Evolutionary conservation across 495 filamentous ascomycete species (phyloP).

Genomic region (Viridothelium virens): DNA sequence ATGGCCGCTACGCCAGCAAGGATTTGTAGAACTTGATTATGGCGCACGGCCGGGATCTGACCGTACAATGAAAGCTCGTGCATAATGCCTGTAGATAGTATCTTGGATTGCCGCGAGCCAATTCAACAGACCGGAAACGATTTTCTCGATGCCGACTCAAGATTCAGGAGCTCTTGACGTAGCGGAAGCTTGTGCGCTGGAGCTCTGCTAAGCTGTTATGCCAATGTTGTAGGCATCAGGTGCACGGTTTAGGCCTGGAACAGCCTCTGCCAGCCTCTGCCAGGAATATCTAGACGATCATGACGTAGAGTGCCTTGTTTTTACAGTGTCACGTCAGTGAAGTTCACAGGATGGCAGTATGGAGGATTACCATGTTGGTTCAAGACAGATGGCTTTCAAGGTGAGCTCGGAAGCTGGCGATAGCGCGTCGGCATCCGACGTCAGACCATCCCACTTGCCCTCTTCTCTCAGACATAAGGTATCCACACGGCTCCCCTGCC

Average conservation of each 20-base stretch:
- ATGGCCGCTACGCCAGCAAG: slow-evolving; percentile 60
- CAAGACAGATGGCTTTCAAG: neutral
- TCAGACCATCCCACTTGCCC: neutral
- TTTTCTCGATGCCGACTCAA: neutral
- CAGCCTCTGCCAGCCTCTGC: neutral
- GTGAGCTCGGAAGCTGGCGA: neutral
- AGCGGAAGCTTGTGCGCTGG: neutral
- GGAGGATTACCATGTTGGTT: neutral
- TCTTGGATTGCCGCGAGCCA: neutral
- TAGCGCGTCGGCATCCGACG: neutral
- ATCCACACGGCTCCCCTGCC: slow-evolving; percentile 15
- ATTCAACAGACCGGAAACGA: neutral
- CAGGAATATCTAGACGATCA: neutral
- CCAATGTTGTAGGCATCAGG: no score
- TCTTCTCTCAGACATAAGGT: neutral
- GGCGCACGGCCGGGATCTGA: slow-evolving; percentile 40
- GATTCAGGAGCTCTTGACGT: neutral
- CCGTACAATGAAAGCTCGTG: slow-evolving; percentile 50
- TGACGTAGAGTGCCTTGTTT: neutral
- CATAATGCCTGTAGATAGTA: slow-evolving; percentile 26
- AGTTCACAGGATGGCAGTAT: neutral
- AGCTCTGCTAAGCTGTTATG: neutral
- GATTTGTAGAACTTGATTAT: slow-evolving; percentile 56
- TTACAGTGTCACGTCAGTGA: neutral
- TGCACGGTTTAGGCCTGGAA: neutral